phyloP scores from a whole-genome alignment of 208 protist genomes.

The Borovskyia barvae region DNA sequence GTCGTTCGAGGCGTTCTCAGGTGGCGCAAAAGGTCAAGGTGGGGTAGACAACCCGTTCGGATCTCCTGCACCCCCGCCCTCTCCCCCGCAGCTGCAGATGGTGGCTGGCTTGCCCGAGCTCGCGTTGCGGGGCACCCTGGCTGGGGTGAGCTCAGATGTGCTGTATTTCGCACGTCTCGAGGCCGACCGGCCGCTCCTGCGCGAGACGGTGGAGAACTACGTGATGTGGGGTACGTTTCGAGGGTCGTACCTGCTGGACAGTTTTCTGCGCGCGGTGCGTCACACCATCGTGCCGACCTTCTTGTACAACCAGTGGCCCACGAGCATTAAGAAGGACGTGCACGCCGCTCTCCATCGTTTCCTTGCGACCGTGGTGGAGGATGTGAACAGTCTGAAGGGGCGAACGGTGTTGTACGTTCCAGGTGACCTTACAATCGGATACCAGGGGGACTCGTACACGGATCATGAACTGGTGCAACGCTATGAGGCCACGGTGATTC shows the following conservation, averaged over 20 bases:
- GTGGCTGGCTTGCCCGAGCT: conserved; percentile 31
- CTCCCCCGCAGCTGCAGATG: conserved; percentile 27
- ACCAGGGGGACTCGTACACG: conserved; percentile 52
- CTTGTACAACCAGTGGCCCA: conserved; percentile 91
- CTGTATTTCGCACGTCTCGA: conserved; percentile 80
- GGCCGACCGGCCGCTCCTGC: conserved; percentile 76
- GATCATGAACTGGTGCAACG: conserved; percentile 96
- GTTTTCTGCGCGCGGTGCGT: conserved; percentile 86
- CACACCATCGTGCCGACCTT: conserved; percentile 82
- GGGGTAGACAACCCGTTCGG: too few relatives aligned
- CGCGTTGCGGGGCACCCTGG: conserved; percentile 26
- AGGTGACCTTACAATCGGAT: conserved; percentile 67
- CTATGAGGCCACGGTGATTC: conserved; percentile 96
- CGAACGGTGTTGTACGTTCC: conserved; percentile 98
- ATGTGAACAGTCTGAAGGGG: conserved; percentile 91
- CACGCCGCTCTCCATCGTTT: conserved; percentile 94
- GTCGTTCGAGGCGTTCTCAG: conserved; percentile 1
- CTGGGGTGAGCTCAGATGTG: conserved; percentile 49
- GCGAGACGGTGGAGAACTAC: conserved; percentile 83
- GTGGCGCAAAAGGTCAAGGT: too few relatives aligned
- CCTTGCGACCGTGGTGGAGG: conserved; percentile 96
- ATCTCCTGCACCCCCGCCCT: neutral
- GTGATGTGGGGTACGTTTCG: conserved; percentile 80
- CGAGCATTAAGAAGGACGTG: conserved; percentile 96
- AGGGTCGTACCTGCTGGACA: conserved; percentile 70